Evolutionary conservation across 192 early-diverging fungal species (phyloP).

Genomic region (Ambispora gerdemannii): DNA sequence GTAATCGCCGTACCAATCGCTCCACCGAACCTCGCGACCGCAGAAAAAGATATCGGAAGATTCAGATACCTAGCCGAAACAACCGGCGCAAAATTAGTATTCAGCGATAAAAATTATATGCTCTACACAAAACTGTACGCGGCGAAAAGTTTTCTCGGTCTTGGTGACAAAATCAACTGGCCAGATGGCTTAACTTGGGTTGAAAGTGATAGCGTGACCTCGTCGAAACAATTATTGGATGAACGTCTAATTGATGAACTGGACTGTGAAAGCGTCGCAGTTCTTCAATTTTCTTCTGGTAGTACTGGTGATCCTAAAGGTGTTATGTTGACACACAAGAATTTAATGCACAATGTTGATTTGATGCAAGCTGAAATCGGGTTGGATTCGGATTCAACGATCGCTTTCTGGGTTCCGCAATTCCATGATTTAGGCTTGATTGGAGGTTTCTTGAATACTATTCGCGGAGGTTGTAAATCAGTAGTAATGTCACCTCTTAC

Average conservation of each 20-base stretch:
- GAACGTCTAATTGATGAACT: slow-evolving; percentile 18
- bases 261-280: slow-evolving; percentile 14
- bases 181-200: slow-evolving; percentile 26
- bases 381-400: neutral
- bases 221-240: neutral
- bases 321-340: slow-evolving; percentile 11
- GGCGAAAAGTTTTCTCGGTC: neutral
- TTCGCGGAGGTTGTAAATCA: slow-evolving; percentile 16
- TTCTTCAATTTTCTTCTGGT: slow-evolving; percentile 26
- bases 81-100: slow-evolving; percentile 7
- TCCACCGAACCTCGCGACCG: slow-evolving; percentile 21
- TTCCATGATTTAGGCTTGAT: slow-evolving; percentile 22
- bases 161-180: slow-evolving; percentile 18
- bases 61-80: slow-evolving; percentile 4
- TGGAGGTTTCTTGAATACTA: slow-evolving; percentile 22
- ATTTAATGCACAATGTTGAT: slow-evolving; percentile 18
- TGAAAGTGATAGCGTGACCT: neutral
- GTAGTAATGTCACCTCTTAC: slow-evolving; percentile 23
- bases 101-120: slow-evolving; percentile 16
- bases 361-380: slow-evolving; percentile 19
- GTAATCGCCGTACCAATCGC: slow-evolving; percentile 22
- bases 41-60: slow-evolving; percentile 20
- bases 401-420: slow-evolving; percentile 27
- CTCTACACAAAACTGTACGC: slow-evolving; percentile 6
- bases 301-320: slow-evolving; percentile 27